phyloP scores from a whole-genome alignment of 1,284 basidiomycete genomes.

The Tylopilus sp. region DNA sequence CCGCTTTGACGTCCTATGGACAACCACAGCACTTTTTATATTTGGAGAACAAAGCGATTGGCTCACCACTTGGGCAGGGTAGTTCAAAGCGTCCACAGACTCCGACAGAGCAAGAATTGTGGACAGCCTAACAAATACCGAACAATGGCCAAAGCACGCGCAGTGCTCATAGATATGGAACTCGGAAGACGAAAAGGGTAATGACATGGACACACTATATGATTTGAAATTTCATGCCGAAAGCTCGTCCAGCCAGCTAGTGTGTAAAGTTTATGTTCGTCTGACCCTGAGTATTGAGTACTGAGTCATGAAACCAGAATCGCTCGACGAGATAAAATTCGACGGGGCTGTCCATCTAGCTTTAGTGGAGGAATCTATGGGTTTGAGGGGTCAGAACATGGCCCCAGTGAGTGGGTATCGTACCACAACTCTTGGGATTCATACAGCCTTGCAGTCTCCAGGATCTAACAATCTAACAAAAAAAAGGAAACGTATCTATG shows the following conservation, averaged over 20 bases:
- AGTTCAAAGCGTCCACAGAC: constrained; percentile 3
- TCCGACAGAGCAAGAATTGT: background rate
- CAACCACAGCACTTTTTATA: background rate
- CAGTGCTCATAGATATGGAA: background rate
- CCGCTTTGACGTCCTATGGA: constrained; percentile 13
- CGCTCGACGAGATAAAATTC: no score
- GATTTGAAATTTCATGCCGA: background rate
- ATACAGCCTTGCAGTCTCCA: no score
- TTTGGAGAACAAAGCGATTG: constrained; percentile 11
- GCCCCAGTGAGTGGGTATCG: no score
- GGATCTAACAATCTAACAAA: no score
- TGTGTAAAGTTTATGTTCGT: background rate
- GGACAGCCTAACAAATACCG: constrained; percentile 1
- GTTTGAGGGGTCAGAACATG: no score
- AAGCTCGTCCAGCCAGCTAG: background rate
- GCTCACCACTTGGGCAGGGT: background rate
- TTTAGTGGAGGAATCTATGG: no score
- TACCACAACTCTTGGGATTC: no score
- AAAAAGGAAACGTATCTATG: no score
- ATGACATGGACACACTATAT: background rate
- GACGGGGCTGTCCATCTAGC: no score
- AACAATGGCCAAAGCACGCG: background rate
- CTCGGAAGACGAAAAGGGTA: background rate
- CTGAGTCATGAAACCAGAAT: background rate
- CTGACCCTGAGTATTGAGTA: no score